phyloP scores from a whole-genome alignment of 2,329 filamentous ascomycete species.

The Pleoardoris graminearum region DNA sequence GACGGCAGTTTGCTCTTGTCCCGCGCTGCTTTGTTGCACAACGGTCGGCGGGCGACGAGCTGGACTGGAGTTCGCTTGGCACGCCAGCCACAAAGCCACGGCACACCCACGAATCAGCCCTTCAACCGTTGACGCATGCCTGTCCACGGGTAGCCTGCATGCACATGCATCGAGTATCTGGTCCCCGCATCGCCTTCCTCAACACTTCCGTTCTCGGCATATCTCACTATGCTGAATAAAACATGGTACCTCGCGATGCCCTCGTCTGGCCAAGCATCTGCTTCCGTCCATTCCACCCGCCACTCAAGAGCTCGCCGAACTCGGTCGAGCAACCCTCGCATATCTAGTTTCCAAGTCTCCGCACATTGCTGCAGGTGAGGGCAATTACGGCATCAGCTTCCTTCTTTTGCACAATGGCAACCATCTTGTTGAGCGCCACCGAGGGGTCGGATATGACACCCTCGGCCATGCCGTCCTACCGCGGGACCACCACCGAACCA shows the following conservation, averaged over 20 bases:
- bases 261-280: slow-evolving; percentile 23
- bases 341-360: slow-evolving; percentile 1
- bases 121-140: slow-evolving; percentile 7
- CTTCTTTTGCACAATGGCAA: slow-evolving; percentile 34
- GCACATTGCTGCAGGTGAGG: background rate
- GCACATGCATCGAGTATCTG: slow-evolving; percentile 16
- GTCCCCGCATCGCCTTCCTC: slow-evolving; percentile 11
- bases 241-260: slow-evolving; percentile 16
- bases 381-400: background rate
- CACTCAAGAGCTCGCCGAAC: slow-evolving; percentile 13
- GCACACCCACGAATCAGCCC: background rate
- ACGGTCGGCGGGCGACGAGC: background rate
- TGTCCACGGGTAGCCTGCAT: slow-evolving; percentile 9
- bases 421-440: slow-evolving; percentile 33
- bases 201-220: slow-evolving; percentile 13
- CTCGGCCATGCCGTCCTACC: slow-evolving; percentile 24
- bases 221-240: slow-evolving; percentile 17
- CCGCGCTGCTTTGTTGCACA: slow-evolving; percentile 4
- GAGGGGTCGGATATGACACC: slow-evolving; percentile 28
- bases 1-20: background rate
- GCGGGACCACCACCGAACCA: slow-evolving; percentile 25
- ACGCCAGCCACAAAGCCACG: slow-evolving; percentile 3
- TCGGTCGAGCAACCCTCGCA: slow-evolving; percentile 11
- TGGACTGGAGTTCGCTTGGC: slow-evolving; percentile 7
- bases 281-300: slow-evolving; percentile 17